These are phyloP conservation scores for Lentinula detonsa DNA, from an alignment of 768 basidiomycete genomes.

Conservation along the genomic window DNA sequence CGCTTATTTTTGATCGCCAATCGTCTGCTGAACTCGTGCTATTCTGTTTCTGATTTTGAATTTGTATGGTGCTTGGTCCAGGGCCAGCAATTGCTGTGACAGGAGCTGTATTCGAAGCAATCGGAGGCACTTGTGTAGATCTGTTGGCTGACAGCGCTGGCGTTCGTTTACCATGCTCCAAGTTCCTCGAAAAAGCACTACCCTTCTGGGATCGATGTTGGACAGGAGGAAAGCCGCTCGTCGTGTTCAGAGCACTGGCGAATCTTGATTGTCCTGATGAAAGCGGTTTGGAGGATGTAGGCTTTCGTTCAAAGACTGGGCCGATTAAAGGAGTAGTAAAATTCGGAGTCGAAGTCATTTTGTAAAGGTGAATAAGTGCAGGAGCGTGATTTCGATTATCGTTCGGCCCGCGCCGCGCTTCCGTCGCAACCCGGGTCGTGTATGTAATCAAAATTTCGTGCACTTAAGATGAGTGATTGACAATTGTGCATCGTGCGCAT, in stretches of 20 bases:
- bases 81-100: conserved; percentile 3
- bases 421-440: too few relatives aligned
- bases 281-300: conserved; percentile 21
- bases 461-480: too few relatives aligned
- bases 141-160: conserved; percentile 9
- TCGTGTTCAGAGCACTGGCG: conserved; percentile 10
- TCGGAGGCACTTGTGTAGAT: conserved; percentile 22
- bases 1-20: conserved; percentile 54
- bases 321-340: conserved; percentile 25
- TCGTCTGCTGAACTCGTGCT: conserved; percentile 13
- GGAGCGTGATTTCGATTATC: too few relatives aligned
- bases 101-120: neutral
- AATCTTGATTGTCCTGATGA: conserved; percentile 12
- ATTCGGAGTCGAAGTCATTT: neutral
- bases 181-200: conserved; percentile 52
- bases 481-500: too few relatives aligned
- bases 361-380: too few relatives aligned
- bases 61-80: conserved; percentile 14
- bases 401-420: too few relatives aligned
- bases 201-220: conserved; percentile 52
- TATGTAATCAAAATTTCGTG: too few relatives aligned
- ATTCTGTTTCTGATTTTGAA: neutral
- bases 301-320: conserved; percentile 41
- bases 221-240: conserved; percentile 57
- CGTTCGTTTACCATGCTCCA: conserved; percentile 26